Evolutionary conservation across 2,329 filamentous ascomycete genomes (phyloP).

Genomic region (Xylariaceae sp.): DNA sequence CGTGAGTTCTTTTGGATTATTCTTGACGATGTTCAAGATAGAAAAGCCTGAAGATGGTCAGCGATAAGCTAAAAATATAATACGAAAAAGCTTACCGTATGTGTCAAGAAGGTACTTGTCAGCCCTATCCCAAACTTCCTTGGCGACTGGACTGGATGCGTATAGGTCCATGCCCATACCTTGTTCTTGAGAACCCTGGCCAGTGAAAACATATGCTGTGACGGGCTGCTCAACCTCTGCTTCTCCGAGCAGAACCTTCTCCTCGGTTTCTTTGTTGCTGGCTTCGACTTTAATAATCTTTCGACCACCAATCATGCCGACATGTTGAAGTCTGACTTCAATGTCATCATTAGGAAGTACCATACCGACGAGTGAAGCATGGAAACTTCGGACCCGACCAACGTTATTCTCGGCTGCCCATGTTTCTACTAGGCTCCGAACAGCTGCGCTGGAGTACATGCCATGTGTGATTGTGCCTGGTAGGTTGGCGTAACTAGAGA

Average conservation of each 20-base stretch:
- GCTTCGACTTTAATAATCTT: slow-evolving; percentile 99
- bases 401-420: slow-evolving; percentile 99
- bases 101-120: slow-evolving; percentile 98
- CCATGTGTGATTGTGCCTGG: slow-evolving; percentile 97
- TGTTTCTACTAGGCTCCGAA: slow-evolving; percentile 92
- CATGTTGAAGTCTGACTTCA: slow-evolving; percentile 90
- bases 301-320: slow-evolving; percentile 94
- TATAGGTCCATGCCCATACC: slow-evolving; percentile 99
- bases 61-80: background rate
- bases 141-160: slow-evolving; percentile 84
- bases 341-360: slow-evolving; percentile 95
- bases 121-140: slow-evolving; percentile 95
- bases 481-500: slow-evolving; percentile 91
- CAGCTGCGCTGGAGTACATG: slow-evolving; percentile 98
- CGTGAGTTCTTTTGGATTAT: slow-evolving; percentile 98
- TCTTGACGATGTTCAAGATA: slow-evolving; percentile 98
- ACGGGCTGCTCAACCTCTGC: slow-evolving; percentile 97
- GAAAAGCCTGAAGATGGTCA: slow-evolving; percentile 65
- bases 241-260: slow-evolving; percentile 92
- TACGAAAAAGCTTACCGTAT: slow-evolving; percentile 65
- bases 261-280: slow-evolving; percentile 90
- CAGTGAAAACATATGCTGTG: slow-evolving; percentile 95
- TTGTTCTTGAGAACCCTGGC: slow-evolving; percentile 96
- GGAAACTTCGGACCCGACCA: slow-evolving; percentile 94
- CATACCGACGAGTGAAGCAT: slow-evolving; percentile 96